phyloP scores from a whole-genome alignment of 768 basidiomycete species.

The Boletus edulis region DNA sequence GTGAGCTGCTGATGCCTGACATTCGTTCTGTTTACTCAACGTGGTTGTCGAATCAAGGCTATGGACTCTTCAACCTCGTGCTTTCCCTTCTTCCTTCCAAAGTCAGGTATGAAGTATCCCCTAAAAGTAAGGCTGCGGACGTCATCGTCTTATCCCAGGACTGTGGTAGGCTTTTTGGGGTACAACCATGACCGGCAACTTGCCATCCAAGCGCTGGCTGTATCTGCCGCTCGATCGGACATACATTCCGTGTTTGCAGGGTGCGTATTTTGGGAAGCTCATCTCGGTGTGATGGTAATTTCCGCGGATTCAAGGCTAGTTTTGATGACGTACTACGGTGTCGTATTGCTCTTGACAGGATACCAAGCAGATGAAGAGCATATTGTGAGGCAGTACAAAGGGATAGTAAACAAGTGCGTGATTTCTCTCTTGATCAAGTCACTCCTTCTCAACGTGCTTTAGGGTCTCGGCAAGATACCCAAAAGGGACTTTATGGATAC shows the following conservation, averaged over 20 bases:
- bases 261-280: conserved; percentile 37
- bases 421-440: not conserved
- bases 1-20: conserved; percentile 34
- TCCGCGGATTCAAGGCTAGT: conserved; percentile 47
- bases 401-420: conserved; percentile 63
- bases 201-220: conserved; percentile 65
- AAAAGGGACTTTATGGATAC: conserved; percentile 66
- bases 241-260: conserved; percentile 78
- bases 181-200: conserved; percentile 70
- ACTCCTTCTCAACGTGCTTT: not conserved
- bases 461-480: conserved; percentile 62
- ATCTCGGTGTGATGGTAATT: not conserved
- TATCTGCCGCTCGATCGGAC: conserved; percentile 64
- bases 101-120: conserved; percentile 48
- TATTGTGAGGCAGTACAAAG: conserved; percentile 59
- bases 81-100: conserved; percentile 73
- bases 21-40: not conserved
- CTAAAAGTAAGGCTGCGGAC: not conserved
- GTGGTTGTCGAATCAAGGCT: conserved; percentile 30
- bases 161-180: conserved; percentile 72
- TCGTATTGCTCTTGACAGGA: conserved; percentile 66
- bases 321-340: conserved; percentile 77
- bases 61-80: conserved; percentile 76
- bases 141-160: conserved; percentile 36
- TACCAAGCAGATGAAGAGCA: conserved; percentile 73